These are phyloP conservation scores for Andrographis paniculata DNA, from an alignment of 305 asterid species.

Conservation along the genomic window DNA sequence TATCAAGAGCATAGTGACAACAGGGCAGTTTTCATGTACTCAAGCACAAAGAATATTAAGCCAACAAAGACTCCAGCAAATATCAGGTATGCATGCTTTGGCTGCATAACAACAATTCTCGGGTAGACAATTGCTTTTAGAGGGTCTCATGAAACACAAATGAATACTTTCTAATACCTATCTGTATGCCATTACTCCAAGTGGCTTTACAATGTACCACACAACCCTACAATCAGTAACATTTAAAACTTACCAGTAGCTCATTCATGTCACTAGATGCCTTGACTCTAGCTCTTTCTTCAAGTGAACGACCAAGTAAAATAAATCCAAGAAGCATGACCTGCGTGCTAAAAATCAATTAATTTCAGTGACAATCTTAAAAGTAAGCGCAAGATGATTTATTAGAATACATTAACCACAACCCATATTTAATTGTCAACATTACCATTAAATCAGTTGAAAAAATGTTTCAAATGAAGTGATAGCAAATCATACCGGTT, in stretches of 20 bases:
- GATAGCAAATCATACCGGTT: constrained; percentile 74
- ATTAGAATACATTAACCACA: constrained; percentile 8
- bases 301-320: constrained; percentile 88
- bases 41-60: constrained; percentile 1
- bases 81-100: constrained; percentile 6
- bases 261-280: constrained; percentile 99
- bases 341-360: constrained; percentile 73
- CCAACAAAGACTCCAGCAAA: background rate
- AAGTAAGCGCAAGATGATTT: constrained; percentile 13
- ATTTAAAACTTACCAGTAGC: constrained; percentile 57
- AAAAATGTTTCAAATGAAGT: constrained; percentile 13
- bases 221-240: constrained; percentile 4
- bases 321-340: constrained; percentile 99
- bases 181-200: constrained; percentile 1
- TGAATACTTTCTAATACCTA: background rate
- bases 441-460: too few species aligned
- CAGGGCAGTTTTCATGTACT: constrained; percentile 5
- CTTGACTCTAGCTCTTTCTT: constrained; percentile 90
- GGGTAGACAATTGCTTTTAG: background rate
- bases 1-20: constrained; percentile 10
- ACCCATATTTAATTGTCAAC: constrained; percentile 2
- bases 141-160: background rate
- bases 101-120: background rate
- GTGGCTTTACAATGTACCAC: constrained; percentile 1
- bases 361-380: constrained; percentile 37